Conservation (phyloP, 768 basidiomycete genomes). For the Mycena kentingensis region DNA sequence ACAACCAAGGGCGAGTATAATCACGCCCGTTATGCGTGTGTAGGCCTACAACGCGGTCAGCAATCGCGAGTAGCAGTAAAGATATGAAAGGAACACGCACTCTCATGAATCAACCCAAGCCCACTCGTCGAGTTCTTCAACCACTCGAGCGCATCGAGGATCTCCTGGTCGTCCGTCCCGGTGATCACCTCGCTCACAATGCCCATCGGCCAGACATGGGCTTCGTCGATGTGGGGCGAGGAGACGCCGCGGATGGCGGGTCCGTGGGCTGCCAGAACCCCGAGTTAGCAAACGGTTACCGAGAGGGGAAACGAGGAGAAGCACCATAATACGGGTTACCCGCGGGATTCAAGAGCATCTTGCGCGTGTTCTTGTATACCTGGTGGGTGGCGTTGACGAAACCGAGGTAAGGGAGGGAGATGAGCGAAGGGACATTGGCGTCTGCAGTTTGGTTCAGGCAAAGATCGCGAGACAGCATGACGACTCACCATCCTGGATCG, state of each 20-base stretch:
- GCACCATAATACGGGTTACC: slow-evolving; percentile 21
- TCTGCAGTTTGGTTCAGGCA: slow-evolving; percentile 1
- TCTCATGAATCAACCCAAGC: slow-evolving; percentile 20
- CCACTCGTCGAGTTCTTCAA: slow-evolving; percentile 21
- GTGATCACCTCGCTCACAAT: slow-evolving; percentile 20
- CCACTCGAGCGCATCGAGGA: slow-evolving; percentile 17
- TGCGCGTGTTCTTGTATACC: slow-evolving; percentile 19
- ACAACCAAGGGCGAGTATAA: slow-evolving; percentile 23
- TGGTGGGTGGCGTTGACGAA: slow-evolving; percentile 16
- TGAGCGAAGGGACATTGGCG: slow-evolving; percentile 19
- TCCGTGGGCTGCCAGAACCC: slow-evolving; percentile 3
- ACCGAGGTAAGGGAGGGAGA: slow-evolving; percentile 22
- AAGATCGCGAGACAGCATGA: neutral
- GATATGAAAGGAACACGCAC: neutral
- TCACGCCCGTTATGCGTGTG: slow-evolving; percentile 9
- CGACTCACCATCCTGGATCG: slow-evolving; percentile 19
- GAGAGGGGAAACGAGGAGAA: neutral
- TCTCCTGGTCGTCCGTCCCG: slow-evolving; percentile 16
- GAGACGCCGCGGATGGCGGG: slow-evolving; percentile 20
- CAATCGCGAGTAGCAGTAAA: neutral
- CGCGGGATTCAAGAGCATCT: slow-evolving; percentile 12
- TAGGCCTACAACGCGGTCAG: neutral
- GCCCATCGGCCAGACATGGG: slow-evolving; percentile 24
- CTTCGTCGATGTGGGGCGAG: slow-evolving; percentile 20
- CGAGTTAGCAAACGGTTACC: neutral